phyloP scores from a whole-genome alignment of 345 rosid species.

The Bretschneidera sinensis region DNA sequence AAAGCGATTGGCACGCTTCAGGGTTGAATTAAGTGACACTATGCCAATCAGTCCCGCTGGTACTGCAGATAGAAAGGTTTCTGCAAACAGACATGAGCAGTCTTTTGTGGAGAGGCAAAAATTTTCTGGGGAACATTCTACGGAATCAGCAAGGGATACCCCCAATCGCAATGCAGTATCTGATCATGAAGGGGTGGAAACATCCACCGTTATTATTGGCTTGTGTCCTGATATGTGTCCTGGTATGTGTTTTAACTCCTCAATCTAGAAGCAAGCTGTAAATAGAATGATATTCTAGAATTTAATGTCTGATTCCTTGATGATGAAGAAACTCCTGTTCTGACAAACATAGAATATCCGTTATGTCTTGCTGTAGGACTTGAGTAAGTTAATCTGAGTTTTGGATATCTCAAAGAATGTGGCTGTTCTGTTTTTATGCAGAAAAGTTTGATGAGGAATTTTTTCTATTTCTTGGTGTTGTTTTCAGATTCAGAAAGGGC shows the following conservation, averaged over 20 bases:
- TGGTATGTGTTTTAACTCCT: constrained; percentile 43
- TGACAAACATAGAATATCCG: not conserved
- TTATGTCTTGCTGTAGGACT: not conserved
- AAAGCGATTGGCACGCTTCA: constrained; percentile 78
- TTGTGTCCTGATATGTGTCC: constrained; percentile 94
- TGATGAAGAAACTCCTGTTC: constrained; percentile 8
- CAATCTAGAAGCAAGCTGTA: constrained; percentile 15
- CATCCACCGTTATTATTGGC: constrained; percentile 57
- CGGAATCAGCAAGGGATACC: constrained; percentile 34
- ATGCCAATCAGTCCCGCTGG: constrained; percentile 30
- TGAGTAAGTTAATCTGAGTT: too few species aligned
- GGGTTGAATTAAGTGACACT: constrained; percentile 53
- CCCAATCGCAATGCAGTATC: constrained; percentile 30
- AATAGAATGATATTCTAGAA: constrained; percentile 11
- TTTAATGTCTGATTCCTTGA: constrained; percentile 8
- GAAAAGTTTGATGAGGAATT: not conserved
- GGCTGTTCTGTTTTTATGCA: not conserved
- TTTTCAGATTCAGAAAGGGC: constrained; percentile 81
- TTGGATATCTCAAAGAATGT: not conserved
- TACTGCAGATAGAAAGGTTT: constrained; percentile 32
- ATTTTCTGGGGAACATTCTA: constrained; percentile 13
- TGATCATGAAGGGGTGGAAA: constrained; percentile 49
- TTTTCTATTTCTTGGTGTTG: not conserved
- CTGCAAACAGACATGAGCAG: constrained; percentile 28
- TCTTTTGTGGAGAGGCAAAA: constrained; percentile 32